These are phyloP conservation scores for Xerocomus amazonicus DNA, from an alignment of 1,284 basidiomycete genomes.

Conservation along the genomic window DNA sequence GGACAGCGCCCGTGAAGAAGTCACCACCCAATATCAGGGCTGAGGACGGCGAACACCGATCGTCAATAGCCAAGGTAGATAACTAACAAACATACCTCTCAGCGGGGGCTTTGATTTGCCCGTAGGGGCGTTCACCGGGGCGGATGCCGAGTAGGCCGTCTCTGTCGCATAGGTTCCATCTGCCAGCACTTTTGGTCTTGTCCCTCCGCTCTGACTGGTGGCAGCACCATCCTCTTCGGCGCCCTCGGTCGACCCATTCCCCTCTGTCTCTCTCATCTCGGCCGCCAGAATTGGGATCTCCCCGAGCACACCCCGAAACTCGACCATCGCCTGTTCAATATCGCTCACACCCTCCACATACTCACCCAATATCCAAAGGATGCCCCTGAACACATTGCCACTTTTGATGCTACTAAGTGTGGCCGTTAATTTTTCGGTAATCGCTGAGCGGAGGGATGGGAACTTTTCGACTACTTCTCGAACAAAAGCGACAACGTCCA, in stretches of 20 bases:
- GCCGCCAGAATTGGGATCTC: slow-evolving; percentile 95
- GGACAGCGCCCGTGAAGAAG: slow-evolving; percentile 93
- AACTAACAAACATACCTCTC: slow-evolving; percentile 47
- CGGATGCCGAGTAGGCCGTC: slow-evolving; percentile 79
- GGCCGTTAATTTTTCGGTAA: slow-evolving; percentile 83
- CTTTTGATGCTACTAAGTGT: slow-evolving; percentile 92
- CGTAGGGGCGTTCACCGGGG: slow-evolving; percentile 68
- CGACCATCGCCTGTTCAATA: slow-evolving; percentile 73
- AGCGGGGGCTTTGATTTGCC: slow-evolving; percentile 92
- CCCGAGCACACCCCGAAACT: slow-evolving; percentile 86
- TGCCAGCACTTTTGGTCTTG: slow-evolving; percentile 72
- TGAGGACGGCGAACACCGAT: slow-evolving; percentile 20
- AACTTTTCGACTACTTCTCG: slow-evolving; percentile 99
- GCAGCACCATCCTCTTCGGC: slow-evolving; percentile 41
- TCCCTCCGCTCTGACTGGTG: slow-evolving; percentile 35
- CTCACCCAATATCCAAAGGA: slow-evolving; percentile 98
- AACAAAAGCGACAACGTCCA: slow-evolving; percentile 96
- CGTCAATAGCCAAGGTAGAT: background rate
- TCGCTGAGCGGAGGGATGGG: slow-evolving; percentile 80
- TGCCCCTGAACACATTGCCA: slow-evolving; percentile 95
- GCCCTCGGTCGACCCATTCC: slow-evolving; percentile 39
- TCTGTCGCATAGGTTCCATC: slow-evolving; percentile 99
- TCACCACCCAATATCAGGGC: slow-evolving; percentile 92
- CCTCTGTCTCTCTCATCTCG: slow-evolving; percentile 77
- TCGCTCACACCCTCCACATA: slow-evolving; percentile 71